These are phyloP conservation scores for Chenopodium berlandieri DNA, from an alignment of 148 eudicot species.

Conservation along the genomic window DNA sequence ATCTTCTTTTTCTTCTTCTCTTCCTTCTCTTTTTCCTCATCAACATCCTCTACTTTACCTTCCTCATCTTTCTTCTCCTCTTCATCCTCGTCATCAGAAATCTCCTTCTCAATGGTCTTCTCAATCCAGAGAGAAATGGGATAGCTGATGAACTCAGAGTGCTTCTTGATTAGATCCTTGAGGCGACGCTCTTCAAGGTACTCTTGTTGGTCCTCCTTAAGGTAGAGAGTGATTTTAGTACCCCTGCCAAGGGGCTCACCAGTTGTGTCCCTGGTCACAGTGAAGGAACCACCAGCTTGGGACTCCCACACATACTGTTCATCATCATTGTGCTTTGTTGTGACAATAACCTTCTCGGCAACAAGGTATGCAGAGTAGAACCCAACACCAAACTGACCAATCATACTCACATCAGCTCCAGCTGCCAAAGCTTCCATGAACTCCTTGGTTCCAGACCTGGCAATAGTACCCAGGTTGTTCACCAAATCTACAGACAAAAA, in stretches of 20 bases:
- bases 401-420: conserved; percentile 89
- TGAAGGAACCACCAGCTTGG: conserved; percentile 82
- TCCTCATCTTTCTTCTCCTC: conserved; percentile 80
- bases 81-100: conserved; percentile 79
- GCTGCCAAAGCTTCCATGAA: conserved; percentile 88
- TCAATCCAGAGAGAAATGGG: conserved; percentile 81
- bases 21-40: conserved; percentile 74
- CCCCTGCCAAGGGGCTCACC: conserved; percentile 77
- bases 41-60: conserved; percentile 80
- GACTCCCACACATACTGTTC: conserved; percentile 78
- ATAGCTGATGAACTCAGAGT: conserved; percentile 78
- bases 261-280: conserved; percentile 64
- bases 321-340: conserved; percentile 80
- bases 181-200: conserved; percentile 85
- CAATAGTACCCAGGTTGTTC: conserved; percentile 77
- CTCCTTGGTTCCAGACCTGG: conserved; percentile 74
- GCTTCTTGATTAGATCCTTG: conserved; percentile 74
- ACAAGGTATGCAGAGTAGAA: conserved; percentile 78
- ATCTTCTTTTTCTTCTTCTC: conserved; percentile 85
- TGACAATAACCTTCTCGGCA: conserved; percentile 78
- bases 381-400: conserved; percentile 77
- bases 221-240: conserved; percentile 64
- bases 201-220: conserved; percentile 81
- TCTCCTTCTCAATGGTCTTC: conserved; percentile 82
- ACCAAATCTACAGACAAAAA: conserved; percentile 56